These are phyloP conservation scores for Penicillium olsonii DNA, from an alignment of 2,329 filamentous ascomycete genomes.

Conservation along the genomic window DNA sequence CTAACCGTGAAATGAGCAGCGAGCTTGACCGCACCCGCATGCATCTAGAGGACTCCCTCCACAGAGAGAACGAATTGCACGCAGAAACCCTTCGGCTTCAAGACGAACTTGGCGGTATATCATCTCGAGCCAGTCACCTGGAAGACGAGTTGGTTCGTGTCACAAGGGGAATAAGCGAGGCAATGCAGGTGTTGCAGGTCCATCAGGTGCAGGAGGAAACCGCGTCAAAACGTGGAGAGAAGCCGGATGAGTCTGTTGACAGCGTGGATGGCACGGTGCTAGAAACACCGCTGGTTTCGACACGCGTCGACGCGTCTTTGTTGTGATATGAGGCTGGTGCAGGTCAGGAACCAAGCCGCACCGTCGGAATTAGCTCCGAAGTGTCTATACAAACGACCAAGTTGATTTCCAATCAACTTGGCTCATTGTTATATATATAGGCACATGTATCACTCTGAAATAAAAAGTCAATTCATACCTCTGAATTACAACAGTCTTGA, in stretches of 20 bases:
- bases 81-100: neutral
- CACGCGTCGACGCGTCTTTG: neutral
- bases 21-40: neutral
- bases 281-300: neutral
- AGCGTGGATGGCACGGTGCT: neutral
- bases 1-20: neutral
- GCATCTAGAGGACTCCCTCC: neutral
- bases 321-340: no score
- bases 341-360: no score
- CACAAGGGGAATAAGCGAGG: neutral
- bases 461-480: no score
- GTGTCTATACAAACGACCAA: no score
- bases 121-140: neutral
- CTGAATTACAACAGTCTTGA: no score
- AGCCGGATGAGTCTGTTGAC: neutral
- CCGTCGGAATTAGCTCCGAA: no score
- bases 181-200: neutral
- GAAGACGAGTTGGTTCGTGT: conserved; percentile 1
- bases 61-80: neutral
- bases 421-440: no score
- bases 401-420: no score
- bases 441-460: no score
- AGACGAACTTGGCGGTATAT: neutral
- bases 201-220: neutral
- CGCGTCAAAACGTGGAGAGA: neutral